Conservation (phyloP, 2,329 filamentous ascomycete genomes). For the Penicillium hordei region DNA sequence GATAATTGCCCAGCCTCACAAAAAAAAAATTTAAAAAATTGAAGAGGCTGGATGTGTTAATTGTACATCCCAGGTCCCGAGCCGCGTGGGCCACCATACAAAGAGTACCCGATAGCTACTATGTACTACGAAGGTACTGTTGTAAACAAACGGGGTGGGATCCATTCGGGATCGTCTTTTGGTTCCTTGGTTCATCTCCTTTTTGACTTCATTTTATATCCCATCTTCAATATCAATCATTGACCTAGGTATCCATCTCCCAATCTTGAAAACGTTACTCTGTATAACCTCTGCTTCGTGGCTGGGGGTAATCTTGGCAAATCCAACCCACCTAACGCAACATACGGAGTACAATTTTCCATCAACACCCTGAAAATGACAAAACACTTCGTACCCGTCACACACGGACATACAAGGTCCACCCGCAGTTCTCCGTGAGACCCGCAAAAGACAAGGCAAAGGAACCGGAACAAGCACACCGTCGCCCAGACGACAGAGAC, state of each 20-base stretch:
- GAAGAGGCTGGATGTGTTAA: constrained; percentile 4
- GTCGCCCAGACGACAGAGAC: constrained; percentile 24
- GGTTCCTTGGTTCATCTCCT: constrained; percentile 8
- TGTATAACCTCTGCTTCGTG: constrained; percentile 1
- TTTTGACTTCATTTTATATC: background rate
- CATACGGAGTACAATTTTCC: background rate
- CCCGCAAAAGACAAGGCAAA: constrained; percentile 5
- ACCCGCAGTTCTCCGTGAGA: constrained; percentile 11
- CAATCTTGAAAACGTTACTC: background rate
- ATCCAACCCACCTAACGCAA: background rate
- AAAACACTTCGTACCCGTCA: constrained; percentile 9
- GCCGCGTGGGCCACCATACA: background rate
- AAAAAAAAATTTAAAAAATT: constrained; percentile 8
- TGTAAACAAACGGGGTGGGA: constrained; percentile 4
- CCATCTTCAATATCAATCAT: background rate
- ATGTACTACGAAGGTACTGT: background rate
- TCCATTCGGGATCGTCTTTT: constrained; percentile 5
- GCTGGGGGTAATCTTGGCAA: background rate
- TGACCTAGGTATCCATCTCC: background rate
- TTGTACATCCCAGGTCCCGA: constrained; percentile 7
- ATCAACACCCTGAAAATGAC: background rate
- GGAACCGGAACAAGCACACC: background rate
- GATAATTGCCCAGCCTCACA: constrained; percentile 1
- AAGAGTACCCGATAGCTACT: background rate
- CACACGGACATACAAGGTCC: constrained; percentile 16